Evolutionary conservation across 345 rosid species (phyloP), one percentile per base, ranked within the genome.

Genomic region (Moringa oleifera): DNA sequence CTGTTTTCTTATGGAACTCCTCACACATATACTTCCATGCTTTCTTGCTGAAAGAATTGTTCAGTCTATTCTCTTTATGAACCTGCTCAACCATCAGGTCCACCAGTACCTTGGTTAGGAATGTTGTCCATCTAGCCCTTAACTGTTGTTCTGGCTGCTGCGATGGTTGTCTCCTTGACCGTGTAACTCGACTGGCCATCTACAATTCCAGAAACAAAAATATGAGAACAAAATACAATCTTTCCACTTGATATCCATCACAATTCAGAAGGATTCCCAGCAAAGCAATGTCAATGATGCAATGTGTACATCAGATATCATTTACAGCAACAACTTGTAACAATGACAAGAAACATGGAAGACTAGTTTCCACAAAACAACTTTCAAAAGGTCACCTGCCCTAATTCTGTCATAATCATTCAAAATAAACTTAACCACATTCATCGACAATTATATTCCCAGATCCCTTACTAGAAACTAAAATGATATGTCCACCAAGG

Each of bases 31-130:
- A 55, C 59, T 56, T 73, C 84, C 85, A 85, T 7, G 83, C 76
- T 69, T 64, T 69, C 62, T 66, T 76, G 53, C 55, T 59, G 24
- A 85, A 75, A 13, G 80, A 75, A 66, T 62, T 70, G 58, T 73
- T 71, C 17, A 18, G 71, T 54, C 69, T 79, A 53, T 81, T 80
- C 67, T 84, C 84, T 73, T 63, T 57, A 11, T 23, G 77, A 55
- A 77, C 84, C 52, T 85, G 82, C 19, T 69, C 73, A 49, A 77
- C 78, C 70, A 83, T 59, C 59, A 79, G 49, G 53, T 83, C 81
- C 6, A 63, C 79, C 46, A 83, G 78, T 61, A 79, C 67, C 78
- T 61, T 72, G 0, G 84, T 83, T 4, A 75, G 54, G 4, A 49
- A 70, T 16, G 67, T 13, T 23, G 81, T 81, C 88, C 91, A 80